These are phyloP conservation scores for Pulveroboletus frians DNA, from an alignment of 768 basidiomycete species.

Conservation along the genomic window DNA sequence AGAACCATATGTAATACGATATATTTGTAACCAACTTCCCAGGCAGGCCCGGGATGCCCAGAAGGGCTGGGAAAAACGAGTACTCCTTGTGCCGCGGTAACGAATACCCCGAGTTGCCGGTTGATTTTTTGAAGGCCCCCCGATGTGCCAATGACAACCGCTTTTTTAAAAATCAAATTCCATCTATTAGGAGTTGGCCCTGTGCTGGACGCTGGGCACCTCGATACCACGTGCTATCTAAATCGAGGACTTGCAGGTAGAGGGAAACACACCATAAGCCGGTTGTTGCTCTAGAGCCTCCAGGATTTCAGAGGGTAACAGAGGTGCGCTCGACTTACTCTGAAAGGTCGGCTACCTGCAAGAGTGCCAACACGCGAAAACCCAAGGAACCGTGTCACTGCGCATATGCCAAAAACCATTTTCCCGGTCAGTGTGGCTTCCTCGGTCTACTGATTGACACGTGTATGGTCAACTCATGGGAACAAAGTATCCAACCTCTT, in stretches of 20 bases:
- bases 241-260: too few relatives aligned
- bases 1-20: neutral
- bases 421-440: conserved; percentile 5
- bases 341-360: neutral
- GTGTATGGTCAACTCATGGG: conserved; percentile 8
- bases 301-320: too few relatives aligned
- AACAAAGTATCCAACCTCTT: conserved; percentile 5
- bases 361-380: neutral
- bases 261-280: too few relatives aligned
- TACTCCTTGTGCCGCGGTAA: neutral
- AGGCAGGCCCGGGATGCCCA: neutral
- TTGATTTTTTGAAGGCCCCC: neutral
- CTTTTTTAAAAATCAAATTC: too few relatives aligned
- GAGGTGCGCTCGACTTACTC: neutral
- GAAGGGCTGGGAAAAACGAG: neutral
- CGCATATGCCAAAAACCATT: too few relatives aligned
- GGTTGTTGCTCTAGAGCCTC: too few relatives aligned
- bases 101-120: neutral
- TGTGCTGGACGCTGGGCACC: too few relatives aligned
- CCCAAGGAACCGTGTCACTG: neutral
- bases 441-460: conserved; percentile 9
- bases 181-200: too few relatives aligned
- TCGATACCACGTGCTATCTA: too few relatives aligned
- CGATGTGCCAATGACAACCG: neutral
- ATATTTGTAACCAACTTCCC: neutral